These are phyloP conservation scores for Pelargonium australe DNA, from an alignment of 441 rosid genomes.

Conservation along the genomic window DNA sequence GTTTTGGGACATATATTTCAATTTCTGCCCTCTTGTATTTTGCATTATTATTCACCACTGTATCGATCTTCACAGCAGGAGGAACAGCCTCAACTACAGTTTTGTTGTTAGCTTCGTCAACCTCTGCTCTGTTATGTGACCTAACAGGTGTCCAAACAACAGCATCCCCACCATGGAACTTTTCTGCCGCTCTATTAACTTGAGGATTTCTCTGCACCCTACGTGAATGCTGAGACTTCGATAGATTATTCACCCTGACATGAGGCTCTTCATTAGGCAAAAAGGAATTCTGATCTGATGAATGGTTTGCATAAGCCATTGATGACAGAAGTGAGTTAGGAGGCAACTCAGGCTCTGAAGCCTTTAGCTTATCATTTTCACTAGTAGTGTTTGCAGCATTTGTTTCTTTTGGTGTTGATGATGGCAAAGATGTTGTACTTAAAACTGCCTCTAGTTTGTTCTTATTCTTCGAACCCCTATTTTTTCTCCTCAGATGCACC, in stretches of 20 bases:
- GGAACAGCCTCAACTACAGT: slow-evolving; percentile 33
- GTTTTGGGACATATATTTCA: slow-evolving; percentile 83
- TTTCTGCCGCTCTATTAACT: slow-evolving; percentile 50
- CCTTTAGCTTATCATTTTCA: slow-evolving; percentile 32
- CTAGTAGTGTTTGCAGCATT: slow-evolving; percentile 24
- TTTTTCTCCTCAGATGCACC: slow-evolving; percentile 44
- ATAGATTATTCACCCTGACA: slow-evolving; percentile 40
- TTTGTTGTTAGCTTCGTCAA: slow-evolving; percentile 38
- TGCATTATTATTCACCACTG: slow-evolving; percentile 43
- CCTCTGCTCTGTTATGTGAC: slow-evolving; percentile 56
- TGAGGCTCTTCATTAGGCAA: slow-evolving; percentile 52
- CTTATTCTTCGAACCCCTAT: slow-evolving; percentile 56
- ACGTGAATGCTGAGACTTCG: slow-evolving; percentile 69
- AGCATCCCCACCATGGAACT: slow-evolving; percentile 41
- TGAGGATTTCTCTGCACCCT: slow-evolving; percentile 45
- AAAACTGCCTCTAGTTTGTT: slow-evolving; percentile 52
- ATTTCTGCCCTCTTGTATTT: slow-evolving; percentile 82
- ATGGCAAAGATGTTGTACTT: slow-evolving; percentile 24
- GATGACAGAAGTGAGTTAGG: slow-evolving; percentile 19
- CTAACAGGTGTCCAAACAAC: slow-evolving; percentile 87
- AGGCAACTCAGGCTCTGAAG: slow-evolving; percentile 35
- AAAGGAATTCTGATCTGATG: slow-evolving; percentile 38
- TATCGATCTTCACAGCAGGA: slow-evolving; percentile 37
- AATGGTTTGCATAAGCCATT: slow-evolving; percentile 37
- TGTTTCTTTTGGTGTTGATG: slow-evolving; percentile 32